Conservation (phyloP, 192 early-diverging fungal species). For the Coemansia sp. region DNA sequence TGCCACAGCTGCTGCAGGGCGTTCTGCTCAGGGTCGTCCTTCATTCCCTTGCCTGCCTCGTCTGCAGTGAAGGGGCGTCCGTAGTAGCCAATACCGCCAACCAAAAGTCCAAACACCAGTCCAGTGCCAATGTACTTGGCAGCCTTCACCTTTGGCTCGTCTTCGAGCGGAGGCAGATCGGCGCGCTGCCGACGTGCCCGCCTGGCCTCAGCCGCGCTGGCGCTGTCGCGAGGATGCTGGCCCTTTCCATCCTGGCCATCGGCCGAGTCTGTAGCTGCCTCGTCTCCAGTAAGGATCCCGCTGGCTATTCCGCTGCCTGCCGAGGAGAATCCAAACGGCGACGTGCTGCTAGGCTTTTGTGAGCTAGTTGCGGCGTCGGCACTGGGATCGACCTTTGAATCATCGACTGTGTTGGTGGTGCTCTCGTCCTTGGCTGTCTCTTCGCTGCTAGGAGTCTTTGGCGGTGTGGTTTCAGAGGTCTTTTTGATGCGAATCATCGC, state of each 20-base stretch:
- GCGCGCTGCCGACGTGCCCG: slow-evolving; percentile 52
- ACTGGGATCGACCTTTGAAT: not conserved
- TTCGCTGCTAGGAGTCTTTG: slow-evolving; percentile 9
- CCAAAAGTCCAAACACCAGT: slow-evolving; percentile 40
- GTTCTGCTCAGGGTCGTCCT: slow-evolving; percentile 39
- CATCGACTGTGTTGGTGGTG: not conserved
- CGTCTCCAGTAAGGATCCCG: slow-evolving; percentile 29
- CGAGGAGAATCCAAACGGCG: slow-evolving; percentile 51
- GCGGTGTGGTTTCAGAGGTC: slow-evolving; percentile 17
- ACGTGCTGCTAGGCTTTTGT: slow-evolving; percentile 18
- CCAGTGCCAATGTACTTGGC: slow-evolving; percentile 49
- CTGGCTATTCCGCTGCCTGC: slow-evolving; percentile 47
- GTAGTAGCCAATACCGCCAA: slow-evolving; percentile 46
- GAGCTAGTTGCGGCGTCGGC: slow-evolving; percentile 4
- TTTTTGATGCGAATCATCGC: slow-evolving; percentile 37
- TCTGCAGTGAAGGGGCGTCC: slow-evolving; percentile 38
- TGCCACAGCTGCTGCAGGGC: slow-evolving; percentile 45
- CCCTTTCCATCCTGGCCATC: slow-evolving; percentile 1
- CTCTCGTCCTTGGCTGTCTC: not conserved
- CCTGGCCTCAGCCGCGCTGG: slow-evolving; percentile 48
- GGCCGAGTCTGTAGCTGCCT: slow-evolving; percentile 2
- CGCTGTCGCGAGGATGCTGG: slow-evolving; percentile 21
- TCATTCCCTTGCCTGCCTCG: slow-evolving; percentile 40
- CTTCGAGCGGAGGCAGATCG: slow-evolving; percentile 52
- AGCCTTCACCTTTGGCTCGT: slow-evolving; percentile 49